Conservation (phyloP, 495 filamentous ascomycete species). For the Aspergillus incahuasiensis region DNA sequence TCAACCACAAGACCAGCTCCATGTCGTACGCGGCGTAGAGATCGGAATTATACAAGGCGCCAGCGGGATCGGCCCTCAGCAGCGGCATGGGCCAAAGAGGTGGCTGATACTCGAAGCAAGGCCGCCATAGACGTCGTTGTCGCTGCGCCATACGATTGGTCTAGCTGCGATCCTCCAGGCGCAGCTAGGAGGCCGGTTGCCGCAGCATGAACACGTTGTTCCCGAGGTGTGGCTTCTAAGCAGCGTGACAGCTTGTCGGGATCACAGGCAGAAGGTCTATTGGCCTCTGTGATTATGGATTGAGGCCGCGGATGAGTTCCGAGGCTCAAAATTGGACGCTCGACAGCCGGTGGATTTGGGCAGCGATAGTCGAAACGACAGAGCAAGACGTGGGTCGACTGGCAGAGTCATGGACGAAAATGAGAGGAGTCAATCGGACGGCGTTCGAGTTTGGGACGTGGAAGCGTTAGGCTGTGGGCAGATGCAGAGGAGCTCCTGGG, state of each 20-base stretch:
- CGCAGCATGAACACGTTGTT: constrained; percentile 13
- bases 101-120: background rate
- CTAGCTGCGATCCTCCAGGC: background rate
- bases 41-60: background rate
- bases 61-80: background rate
- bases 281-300: constrained; percentile 10
- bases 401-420: background rate
- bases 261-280: constrained; percentile 1
- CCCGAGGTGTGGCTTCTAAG: background rate
- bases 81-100: background rate
- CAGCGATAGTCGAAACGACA: background rate
- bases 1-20: background rate
- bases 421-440: background rate
- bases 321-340: background rate
- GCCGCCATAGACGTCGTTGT: background rate
- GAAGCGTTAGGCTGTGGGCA: background rate
- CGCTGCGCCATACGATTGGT: constrained; percentile 6
- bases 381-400: background rate
- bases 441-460: background rate
- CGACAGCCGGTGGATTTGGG: constrained; percentile 6
- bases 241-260: constrained; percentile 14
- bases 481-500: background rate
- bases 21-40: background rate
- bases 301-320: constrained; percentile 8
- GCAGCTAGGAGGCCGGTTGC: constrained; percentile 5